Evolutionary conservation across 345 rosid species (phyloP).

Genomic region (Linum usitatissimum): DNA sequence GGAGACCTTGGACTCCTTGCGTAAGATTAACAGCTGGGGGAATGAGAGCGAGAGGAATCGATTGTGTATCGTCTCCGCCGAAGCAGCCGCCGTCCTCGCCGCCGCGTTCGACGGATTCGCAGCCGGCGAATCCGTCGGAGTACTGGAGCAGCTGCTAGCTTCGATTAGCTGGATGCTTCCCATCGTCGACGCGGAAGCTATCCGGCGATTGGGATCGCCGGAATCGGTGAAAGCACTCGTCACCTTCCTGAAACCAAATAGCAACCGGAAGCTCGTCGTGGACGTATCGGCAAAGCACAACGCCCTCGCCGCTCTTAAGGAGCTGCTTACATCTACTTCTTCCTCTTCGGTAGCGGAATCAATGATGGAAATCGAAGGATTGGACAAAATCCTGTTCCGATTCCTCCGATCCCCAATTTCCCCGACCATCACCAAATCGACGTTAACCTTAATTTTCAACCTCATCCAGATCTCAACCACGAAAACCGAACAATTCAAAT

Average conservation of each 20-base stretch:
- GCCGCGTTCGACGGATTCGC: conserved; percentile 31
- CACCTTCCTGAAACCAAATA: conserved; percentile 16
- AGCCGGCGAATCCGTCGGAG: conserved; percentile 15
- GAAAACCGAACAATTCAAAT: conserved; percentile 5
- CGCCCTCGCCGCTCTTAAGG: conserved; percentile 23
- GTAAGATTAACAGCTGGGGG: conserved; percentile 30
- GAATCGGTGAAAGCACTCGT: conserved; percentile 28
- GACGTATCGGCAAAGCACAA: conserved; percentile 20
- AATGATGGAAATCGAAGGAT: conserved; percentile 20
- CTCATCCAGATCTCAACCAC: conserved; percentile 14
- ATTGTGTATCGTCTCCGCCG: conserved; percentile 19
- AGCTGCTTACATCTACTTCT: conserved; percentile 13
- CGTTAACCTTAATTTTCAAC: conserved; percentile 27
- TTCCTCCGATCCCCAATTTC: conserved; percentile 25
- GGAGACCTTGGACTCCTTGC: conserved; percentile 16
- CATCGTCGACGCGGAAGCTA: conserved; percentile 20
- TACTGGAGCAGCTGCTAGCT: conserved; percentile 28
- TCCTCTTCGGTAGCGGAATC: conserved; percentile 11
- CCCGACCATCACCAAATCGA: conserved; percentile 25
- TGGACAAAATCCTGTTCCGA: conserved; percentile 12
- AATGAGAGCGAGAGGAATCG: conserved; percentile 43
- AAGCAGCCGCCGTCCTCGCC: conserved; percentile 19
- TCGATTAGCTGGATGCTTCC: conserved; percentile 34
- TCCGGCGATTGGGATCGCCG: conserved; percentile 16
- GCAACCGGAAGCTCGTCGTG: not conserved